Conservation (phyloP, 2,329 filamentous ascomycete species). For the Pyrenophora tritici-repentis region DNA sequence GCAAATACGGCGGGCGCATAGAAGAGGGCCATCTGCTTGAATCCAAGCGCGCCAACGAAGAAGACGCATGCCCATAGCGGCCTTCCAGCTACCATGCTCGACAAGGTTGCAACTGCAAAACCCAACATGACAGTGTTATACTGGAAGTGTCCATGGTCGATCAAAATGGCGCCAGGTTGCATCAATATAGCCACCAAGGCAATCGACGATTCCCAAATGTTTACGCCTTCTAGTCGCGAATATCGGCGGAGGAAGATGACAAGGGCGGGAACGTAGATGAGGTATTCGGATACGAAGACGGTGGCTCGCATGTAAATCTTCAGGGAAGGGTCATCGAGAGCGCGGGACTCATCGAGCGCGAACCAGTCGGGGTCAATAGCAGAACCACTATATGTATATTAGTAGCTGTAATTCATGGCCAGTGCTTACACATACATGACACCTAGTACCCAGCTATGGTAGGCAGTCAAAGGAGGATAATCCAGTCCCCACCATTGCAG, state of each 20-base stretch:
- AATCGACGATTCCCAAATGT: constrained; percentile 80
- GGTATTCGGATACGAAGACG: constrained; percentile 87
- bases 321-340: constrained; percentile 74
- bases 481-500: constrained; percentile 97
- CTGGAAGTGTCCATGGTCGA: constrained; percentile 96
- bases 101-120: constrained; percentile 82
- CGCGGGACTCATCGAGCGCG: constrained; percentile 79
- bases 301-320: constrained; percentile 97
- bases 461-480: constrained; percentile 95
- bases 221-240: constrained; percentile 74
- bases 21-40: constrained; percentile 99
- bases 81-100: constrained; percentile 82
- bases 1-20: constrained; percentile 93
- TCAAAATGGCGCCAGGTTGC: constrained; percentile 86
- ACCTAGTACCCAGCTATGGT: constrained; percentile 95
- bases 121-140: constrained; percentile 99
- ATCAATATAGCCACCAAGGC: constrained; percentile 88
- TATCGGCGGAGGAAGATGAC: constrained; percentile 85
- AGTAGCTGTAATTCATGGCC: neutral
- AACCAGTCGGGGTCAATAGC: constrained; percentile 86
- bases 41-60: constrained; percentile 91
- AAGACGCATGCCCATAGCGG: constrained; percentile 89
- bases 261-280: constrained; percentile 83
- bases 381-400: constrained; percentile 60
- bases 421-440: constrained; percentile 62